phyloP scores from a whole-genome alignment of 805 yeast species.

The Suhomyces sp. region DNA sequence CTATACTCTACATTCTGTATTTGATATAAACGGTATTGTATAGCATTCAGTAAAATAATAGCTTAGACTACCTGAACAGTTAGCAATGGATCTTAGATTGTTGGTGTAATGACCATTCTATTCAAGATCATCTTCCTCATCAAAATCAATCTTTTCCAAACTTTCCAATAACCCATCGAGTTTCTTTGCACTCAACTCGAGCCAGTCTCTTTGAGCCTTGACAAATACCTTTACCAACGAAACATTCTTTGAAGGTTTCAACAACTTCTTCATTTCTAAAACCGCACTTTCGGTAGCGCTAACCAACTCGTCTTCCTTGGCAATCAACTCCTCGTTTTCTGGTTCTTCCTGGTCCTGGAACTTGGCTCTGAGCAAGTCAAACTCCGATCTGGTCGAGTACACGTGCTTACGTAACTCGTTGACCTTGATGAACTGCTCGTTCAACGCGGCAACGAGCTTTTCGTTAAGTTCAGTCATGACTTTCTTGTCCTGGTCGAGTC shows the following conservation, averaged over 20 bases:
- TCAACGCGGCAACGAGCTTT: constrained; percentile 50
- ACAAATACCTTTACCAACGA: constrained; percentile 63
- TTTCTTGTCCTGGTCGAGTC: constrained; percentile 67
- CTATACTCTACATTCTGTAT: too few species aligned
- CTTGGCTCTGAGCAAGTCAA: constrained; percentile 68
- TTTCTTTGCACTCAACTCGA: constrained; percentile 33
- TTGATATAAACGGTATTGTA: background rate
- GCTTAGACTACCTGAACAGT: too few species aligned
- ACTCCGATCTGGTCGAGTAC: constrained; percentile 64
- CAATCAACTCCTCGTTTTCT: constrained; percentile 51
- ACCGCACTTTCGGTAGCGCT: constrained; percentile 77
- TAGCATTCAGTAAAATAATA: background rate
- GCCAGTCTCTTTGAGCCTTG: constrained; percentile 66
- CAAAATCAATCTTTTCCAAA: constrained; percentile 35
- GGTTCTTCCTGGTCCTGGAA: constrained; percentile 35
- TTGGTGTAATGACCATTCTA: background rate
- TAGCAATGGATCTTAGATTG: too few species aligned
- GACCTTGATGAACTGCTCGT: constrained; percentile 59
- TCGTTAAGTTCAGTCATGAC: constrained; percentile 58
- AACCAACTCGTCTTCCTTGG: constrained; percentile 74
- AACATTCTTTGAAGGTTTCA: constrained; percentile 64
- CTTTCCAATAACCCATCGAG: constrained; percentile 28
- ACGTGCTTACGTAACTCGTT: constrained; percentile 63
- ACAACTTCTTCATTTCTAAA: constrained; percentile 69
- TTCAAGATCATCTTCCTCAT: constrained; percentile 28